Conservation (phyloP, 768 basidiomycete genomes). For the Cystoderma amianthinum region DNA sequence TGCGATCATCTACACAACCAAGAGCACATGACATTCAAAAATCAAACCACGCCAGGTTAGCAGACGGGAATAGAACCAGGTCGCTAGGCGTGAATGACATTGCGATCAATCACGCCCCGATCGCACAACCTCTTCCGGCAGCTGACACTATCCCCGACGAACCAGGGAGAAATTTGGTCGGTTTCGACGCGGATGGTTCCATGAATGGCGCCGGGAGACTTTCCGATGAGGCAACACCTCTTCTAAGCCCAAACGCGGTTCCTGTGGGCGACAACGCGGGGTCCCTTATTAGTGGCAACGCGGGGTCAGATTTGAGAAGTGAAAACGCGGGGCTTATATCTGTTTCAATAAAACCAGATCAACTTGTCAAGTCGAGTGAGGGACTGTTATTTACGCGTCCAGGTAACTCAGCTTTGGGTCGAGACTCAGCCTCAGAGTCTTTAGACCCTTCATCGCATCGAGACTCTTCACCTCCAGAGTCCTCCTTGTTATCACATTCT, state of each 20-base stretch:
- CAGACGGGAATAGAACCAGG: not conserved
- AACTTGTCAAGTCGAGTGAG: not conserved
- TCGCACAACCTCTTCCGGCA: not conserved
- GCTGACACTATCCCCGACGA: not conserved
- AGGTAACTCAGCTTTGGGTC: not conserved
- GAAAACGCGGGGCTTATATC: not conserved
- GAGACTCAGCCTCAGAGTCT: not conserved
- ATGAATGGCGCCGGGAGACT: not conserved
- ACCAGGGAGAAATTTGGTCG: not conserved
- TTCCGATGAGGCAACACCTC: not conserved
- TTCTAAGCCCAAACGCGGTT: not conserved
- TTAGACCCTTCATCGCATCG: conserved; percentile 28
- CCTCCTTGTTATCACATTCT: conserved; percentile 6
- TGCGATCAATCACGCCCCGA: not conserved
- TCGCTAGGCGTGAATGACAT: not conserved
- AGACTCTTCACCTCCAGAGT: conserved; percentile 7
- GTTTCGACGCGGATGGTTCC: not conserved
- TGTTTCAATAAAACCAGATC: no score
- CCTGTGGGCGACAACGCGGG: not conserved
- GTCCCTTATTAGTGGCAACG: not conserved
- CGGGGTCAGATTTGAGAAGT: not conserved
- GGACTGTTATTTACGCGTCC: not conserved
- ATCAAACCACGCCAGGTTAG: not conserved
- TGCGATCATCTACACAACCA: not conserved
- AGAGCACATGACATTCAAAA: not conserved